A percentile compares a stretch with the other conserved stretches of the same genome.
Evolutionary conservation across 2,329 filamentous ascomycete genomes (phyloP).

Genomic region (Botrytis deweyae): DNA sequence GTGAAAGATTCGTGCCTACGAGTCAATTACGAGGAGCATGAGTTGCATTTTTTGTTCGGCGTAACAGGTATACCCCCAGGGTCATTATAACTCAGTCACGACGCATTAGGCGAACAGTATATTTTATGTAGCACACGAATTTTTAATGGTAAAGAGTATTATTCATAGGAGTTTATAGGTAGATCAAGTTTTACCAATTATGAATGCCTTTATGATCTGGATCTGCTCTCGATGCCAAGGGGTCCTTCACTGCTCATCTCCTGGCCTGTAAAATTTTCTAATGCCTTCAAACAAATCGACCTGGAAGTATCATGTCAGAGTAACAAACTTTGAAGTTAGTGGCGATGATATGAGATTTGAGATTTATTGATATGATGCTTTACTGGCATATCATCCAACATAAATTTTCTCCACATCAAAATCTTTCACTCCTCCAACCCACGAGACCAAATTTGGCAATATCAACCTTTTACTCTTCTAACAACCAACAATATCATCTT

Average conservation of each 20-base stretch:
- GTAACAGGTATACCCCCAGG: conserved; percentile 20
- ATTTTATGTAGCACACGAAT: neutral
- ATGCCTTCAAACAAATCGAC: neutral
- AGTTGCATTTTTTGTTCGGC: conserved; percentile 13
- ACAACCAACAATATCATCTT: neutral
- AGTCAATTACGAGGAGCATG: neutral
- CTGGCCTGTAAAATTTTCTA: neutral
- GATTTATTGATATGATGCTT: neutral
- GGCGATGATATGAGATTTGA: neutral
- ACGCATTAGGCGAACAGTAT: neutral
- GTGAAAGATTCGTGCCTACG: neutral
- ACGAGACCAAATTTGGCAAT: neutral
- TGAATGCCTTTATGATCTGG: neutral
- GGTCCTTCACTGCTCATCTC: neutral
- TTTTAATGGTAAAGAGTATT: neutral
- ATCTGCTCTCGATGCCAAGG: neutral
- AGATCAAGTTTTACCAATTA: neutral
- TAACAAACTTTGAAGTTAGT: neutral
- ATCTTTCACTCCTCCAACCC: neutral
- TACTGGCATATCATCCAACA: neutral
- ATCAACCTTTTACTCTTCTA: neutral
- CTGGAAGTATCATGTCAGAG: neutral
- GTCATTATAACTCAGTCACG: neutral
- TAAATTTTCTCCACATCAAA: conserved; percentile 14
- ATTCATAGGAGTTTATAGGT: neutral